These are phyloP conservation scores for Microthlaspi erraticum DNA, from an alignment of 345 rosid genomes.

Conservation along the genomic window DNA sequence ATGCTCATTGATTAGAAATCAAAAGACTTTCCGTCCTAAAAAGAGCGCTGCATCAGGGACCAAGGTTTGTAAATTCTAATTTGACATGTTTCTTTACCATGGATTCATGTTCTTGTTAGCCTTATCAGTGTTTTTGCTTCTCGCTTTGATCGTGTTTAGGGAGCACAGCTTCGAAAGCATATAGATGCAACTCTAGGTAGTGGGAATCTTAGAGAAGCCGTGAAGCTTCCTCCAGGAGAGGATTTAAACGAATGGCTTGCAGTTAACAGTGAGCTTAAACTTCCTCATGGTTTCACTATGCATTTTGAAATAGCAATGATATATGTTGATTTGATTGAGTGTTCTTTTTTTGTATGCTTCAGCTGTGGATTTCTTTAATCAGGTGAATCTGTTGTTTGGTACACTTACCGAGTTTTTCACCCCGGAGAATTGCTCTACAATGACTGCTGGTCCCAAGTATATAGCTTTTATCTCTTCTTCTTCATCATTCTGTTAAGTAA, in stretches of 20 bases:
- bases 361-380: constrained; percentile 98
- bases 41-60: constrained; percentile 90
- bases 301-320: background rate
- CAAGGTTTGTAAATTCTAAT: constrained; percentile 56
- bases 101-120: constrained; percentile 14
- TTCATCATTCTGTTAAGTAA: background rate
- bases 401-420: constrained; percentile 92
- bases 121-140: constrained; percentile 14
- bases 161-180: constrained; percentile 86
- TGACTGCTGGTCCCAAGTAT: constrained; percentile 97
- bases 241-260: constrained; percentile 92
- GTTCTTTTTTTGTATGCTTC: constrained; percentile 36
- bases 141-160: constrained; percentile 52
- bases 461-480: constrained; percentile 4
- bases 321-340: background rate
- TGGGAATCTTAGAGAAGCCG: constrained; percentile 92
- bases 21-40: constrained; percentile 86
- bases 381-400: constrained; percentile 91
- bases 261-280: constrained; percentile 62
- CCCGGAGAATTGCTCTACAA: constrained; percentile 81
- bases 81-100: background rate
- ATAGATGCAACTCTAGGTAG: constrained; percentile 95
- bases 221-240: constrained; percentile 92
- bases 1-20: constrained; percentile 62
- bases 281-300: background rate